These are phyloP conservation scores for Fusarium sp. DNA, from an alignment of 2,329 filamentous ascomycete genomes.

Conservation along the genomic window DNA sequence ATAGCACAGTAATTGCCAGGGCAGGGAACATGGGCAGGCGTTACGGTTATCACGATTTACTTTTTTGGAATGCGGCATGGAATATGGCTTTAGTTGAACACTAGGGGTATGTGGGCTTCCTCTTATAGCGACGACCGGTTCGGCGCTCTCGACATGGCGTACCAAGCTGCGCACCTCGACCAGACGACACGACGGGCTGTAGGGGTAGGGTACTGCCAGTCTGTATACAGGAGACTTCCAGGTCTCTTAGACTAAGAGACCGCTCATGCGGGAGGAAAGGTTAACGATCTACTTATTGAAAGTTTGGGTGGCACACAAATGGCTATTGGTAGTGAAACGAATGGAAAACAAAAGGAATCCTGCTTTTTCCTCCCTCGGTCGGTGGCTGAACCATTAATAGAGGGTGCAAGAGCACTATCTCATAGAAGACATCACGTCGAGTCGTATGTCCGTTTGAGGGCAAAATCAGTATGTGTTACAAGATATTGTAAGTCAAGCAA, in stretches of 20 bases:
- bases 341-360: conserved; percentile 27
- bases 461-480: conserved; percentile 11
- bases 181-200: conserved; percentile 2
- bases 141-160: conserved; percentile 18
- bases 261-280: conserved; percentile 45
- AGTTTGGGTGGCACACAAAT: conserved; percentile 1
- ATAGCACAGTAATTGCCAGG: conserved; percentile 24
- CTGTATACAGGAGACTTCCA: conserved; percentile 35
- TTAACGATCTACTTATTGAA: conserved; percentile 26
- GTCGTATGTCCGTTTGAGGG: not conserved
- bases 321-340: conserved; percentile 1
- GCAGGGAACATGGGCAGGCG: conserved; percentile 27
- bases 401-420: conserved; percentile 1
- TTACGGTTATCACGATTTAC: conserved; percentile 36
- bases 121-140: conserved; percentile 24
- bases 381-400: conserved; percentile 12
- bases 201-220: conserved; percentile 11
- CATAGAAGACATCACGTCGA: conserved; percentile 9
- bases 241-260: conserved; percentile 45
- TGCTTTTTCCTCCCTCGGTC: conserved; percentile 21
- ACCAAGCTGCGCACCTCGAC: conserved; percentile 10
- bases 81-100: conserved; percentile 14
- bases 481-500: conserved; percentile 9
- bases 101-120: conserved; percentile 17
- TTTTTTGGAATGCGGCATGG: conserved; percentile 24